phyloP scores from a whole-genome alignment of 257 asterid species.

The Capsicum chinense region DNA sequence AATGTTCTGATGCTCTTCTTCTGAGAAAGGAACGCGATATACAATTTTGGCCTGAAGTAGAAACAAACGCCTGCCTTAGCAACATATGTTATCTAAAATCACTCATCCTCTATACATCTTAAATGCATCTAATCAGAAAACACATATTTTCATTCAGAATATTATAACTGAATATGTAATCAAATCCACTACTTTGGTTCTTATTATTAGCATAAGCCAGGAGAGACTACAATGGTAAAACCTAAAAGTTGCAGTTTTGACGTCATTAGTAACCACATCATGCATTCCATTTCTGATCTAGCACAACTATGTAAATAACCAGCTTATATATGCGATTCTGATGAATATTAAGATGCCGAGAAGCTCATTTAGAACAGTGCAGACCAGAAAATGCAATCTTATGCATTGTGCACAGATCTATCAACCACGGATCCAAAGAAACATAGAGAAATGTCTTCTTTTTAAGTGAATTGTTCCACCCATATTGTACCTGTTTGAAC shows the following conservation, averaged over 20 bases:
- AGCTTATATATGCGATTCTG: background rate
- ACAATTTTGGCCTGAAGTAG: conserved; percentile 73
- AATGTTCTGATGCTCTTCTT: conserved; percentile 74
- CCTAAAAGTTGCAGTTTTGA: background rate
- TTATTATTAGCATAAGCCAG: conserved; percentile 13
- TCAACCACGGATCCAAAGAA: background rate
- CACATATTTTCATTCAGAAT: background rate
- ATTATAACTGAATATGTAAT: background rate
- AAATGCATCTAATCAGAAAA: conserved; percentile 22
- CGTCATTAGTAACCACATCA: conserved; percentile 9
- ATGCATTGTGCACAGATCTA: background rate
- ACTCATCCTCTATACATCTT: background rate
- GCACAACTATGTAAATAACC: conserved; percentile 8
- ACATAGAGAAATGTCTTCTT: background rate
- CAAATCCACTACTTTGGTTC: background rate
- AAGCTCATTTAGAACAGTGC: background rate
- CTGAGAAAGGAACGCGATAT: conserved; percentile 71
- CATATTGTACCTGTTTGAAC: conserved; percentile 77
- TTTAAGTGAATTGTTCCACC: background rate
- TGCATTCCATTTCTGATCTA: background rate
- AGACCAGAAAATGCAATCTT: background rate
- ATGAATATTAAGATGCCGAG: conserved; percentile 18
- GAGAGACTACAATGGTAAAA: background rate
- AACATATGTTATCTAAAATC: background rate
- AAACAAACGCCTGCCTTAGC: background rate